A percentile compares a stretch with the other conserved stretches of the same genome.
Conservation (phyloP, 352 stramenopile species). For the Halophytophthora batemanensis region DNA sequence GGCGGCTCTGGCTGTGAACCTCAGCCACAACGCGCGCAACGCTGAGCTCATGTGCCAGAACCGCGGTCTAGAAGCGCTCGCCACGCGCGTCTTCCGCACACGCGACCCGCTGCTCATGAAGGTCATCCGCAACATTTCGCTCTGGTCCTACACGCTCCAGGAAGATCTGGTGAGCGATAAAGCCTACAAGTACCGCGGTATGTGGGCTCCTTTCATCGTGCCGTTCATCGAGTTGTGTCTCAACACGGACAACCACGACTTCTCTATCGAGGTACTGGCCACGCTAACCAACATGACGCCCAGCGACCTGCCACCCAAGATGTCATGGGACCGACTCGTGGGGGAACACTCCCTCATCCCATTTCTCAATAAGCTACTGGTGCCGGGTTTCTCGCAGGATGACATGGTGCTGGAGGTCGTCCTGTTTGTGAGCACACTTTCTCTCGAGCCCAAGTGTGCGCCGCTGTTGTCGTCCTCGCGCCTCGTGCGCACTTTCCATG, state of each 20-base stretch:
- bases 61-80: slow-evolving; percentile 84
- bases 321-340: slow-evolving; percentile 89
- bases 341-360: slow-evolving; percentile 81
- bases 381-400: slow-evolving; percentile 90
- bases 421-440: slow-evolving; percentile 76
- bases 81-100: slow-evolving; percentile 86
- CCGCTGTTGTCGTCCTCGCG: slow-evolving; percentile 70
- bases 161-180: slow-evolving; percentile 82
- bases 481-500: slow-evolving; percentile 70
- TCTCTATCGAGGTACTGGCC: slow-evolving; percentile 92
- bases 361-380: slow-evolving; percentile 91
- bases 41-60: slow-evolving; percentile 90
- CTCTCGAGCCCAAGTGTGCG: slow-evolving; percentile 82
- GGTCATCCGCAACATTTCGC: slow-evolving; percentile 89
- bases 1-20: slow-evolving; percentile 92
- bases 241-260: slow-evolving; percentile 89
- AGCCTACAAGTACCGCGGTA: slow-evolving; percentile 89
- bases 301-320: slow-evolving; percentile 85
- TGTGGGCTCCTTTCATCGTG: slow-evolving; percentile 91
- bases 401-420: slow-evolving; percentile 92
- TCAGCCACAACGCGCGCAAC: slow-evolving; percentile 90
- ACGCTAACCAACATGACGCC: slow-evolving; percentile 92
- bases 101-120: slow-evolving; percentile 93
- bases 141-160: slow-evolving; percentile 91
- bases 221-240: slow-evolving; percentile 86